A percentile compares a stretch with the other conserved stretches of the same genome.
Conservation (phyloP, 768 basidiomycete genomes). For the Lactarius psammicola region DNA sequence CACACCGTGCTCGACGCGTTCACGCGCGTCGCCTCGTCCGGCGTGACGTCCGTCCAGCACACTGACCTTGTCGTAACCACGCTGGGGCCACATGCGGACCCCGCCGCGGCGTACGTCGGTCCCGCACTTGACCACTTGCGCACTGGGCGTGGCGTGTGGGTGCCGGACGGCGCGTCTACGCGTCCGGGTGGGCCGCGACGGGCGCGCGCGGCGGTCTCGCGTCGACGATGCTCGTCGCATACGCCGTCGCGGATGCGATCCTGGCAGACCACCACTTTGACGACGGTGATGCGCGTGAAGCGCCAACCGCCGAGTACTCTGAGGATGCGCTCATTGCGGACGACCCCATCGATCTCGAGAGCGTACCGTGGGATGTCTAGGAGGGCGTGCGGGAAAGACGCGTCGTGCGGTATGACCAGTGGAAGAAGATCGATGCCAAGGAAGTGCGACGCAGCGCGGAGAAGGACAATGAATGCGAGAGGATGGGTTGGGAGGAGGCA, state of each 20-base stretch:
- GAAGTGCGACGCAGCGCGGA: constrained; percentile 60
- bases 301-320: background rate
- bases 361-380: constrained; percentile 48
- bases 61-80: constrained; percentile 86
- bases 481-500: constrained; percentile 70
- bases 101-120: constrained; percentile 59
- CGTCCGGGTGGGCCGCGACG: constrained; percentile 89
- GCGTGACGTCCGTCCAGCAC: constrained; percentile 46
- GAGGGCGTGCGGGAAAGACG: constrained; percentile 40
- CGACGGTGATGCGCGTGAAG: constrained; percentile 3
- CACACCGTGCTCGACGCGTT: constrained; percentile 58
- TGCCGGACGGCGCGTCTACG: constrained; percentile 69
- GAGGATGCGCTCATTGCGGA: constrained; percentile 37
- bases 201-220: constrained; percentile 92
- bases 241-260: constrained; percentile 71
- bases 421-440: constrained; percentile 71
- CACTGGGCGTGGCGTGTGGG: constrained; percentile 48
- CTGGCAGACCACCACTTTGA: constrained; percentile 52
- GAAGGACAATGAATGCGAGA: constrained; percentile 69
- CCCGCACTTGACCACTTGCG: constrained; percentile 54
- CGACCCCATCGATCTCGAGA: constrained; percentile 37
- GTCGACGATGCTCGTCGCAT: constrained; percentile 90
- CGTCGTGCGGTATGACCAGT: constrained; percentile 67
- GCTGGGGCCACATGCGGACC: constrained; percentile 80
- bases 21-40: constrained; percentile 54